Percentiles rank a stretch among this genome's conserved stretches.
Evolutionary conservation across 1,284 basidiomycete genomes (phyloP).

Genomic region (Veloboletus limbatus): DNA sequence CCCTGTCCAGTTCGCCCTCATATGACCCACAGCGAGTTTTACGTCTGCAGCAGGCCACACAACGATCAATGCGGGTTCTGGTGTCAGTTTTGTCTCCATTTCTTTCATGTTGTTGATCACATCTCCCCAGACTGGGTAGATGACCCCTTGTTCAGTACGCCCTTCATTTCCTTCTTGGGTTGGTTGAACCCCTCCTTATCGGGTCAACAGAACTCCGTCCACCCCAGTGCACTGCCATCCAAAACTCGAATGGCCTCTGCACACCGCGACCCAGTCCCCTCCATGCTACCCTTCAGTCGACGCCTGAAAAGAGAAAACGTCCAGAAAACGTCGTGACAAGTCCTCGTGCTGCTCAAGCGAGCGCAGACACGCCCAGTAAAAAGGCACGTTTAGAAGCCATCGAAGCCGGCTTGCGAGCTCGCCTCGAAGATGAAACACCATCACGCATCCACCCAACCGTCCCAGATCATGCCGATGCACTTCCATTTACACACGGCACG

Average conservation of each 20-base stretch:
- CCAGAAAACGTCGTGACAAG: too few species aligned
- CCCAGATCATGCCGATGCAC: constrained; percentile 1
- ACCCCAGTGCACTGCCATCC: too few species aligned
- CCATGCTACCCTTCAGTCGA: too few species aligned
- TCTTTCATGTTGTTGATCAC: constrained; percentile 1
- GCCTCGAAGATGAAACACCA: too few species aligned
- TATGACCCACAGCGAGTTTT: constrained; percentile 38
- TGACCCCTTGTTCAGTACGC: constrained; percentile 24
- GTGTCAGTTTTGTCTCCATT: constrained; percentile 26
- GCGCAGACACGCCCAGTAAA: constrained; percentile 4
- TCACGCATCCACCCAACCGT: too few species aligned
- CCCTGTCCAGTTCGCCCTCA: too few species aligned
- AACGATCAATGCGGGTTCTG: constrained; percentile 36
- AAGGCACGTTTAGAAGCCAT: constrained; percentile 14
- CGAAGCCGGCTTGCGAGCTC: constrained; percentile 14
- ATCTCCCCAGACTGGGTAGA: constrained; percentile 39
- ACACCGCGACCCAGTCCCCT: constrained; percentile 7
- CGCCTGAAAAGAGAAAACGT: constrained; percentile 4
- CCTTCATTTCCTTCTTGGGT: neutral
- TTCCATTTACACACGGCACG: constrained; percentile 18
- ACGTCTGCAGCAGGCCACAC: constrained; percentile 22
- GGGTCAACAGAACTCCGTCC: neutral
- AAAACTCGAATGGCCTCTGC: too few species aligned
- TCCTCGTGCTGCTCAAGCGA: too few species aligned
- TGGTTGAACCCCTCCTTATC: too few species aligned